These are phyloP conservation scores for Fonsecaea monophora DNA, from an alignment of 2,329 filamentous ascomycete genomes.

Conservation along the genomic window DNA sequence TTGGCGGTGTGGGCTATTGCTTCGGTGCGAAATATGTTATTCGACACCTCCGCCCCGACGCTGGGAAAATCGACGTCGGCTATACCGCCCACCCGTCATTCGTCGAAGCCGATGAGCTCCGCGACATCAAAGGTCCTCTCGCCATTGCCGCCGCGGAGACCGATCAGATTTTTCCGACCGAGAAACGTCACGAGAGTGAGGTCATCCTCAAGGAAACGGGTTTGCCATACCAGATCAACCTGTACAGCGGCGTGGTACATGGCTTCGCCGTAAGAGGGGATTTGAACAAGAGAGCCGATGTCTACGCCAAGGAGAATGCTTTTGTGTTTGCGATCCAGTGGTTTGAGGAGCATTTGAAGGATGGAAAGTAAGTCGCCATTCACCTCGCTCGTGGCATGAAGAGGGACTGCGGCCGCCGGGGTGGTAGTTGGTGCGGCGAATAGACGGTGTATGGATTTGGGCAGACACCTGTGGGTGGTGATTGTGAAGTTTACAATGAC, in stretches of 20 bases:
- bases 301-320: conserved; percentile 80
- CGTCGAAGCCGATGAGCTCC: conserved; percentile 70
- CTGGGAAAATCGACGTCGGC: conserved; percentile 70
- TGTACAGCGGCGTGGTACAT: conserved; percentile 74
- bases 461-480: background rate
- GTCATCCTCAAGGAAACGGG: conserved; percentile 64
- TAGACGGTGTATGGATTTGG: background rate
- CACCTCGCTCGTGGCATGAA: background rate
- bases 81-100: conserved; percentile 80
- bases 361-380: conserved; percentile 23
- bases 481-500: background rate
- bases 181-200: conserved; percentile 70
- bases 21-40: conserved; percentile 65
- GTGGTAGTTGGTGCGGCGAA: background rate
- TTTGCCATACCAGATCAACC: conserved; percentile 75
- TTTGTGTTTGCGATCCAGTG: conserved; percentile 78
- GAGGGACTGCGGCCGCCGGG: background rate
- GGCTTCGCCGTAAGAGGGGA: conserved; percentile 78
- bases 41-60: conserved; percentile 67
- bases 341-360: conserved; percentile 67
- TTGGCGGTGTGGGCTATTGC: conserved; percentile 44
- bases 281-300: conserved; percentile 60
- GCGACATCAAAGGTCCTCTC: conserved; percentile 69
- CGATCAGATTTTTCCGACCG: conserved; percentile 68
- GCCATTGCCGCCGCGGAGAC: conserved; percentile 70